These are phyloP conservation scores for Xylaria venustula DNA, from an alignment of 495 filamentous ascomycete species.

Conservation along the genomic window DNA sequence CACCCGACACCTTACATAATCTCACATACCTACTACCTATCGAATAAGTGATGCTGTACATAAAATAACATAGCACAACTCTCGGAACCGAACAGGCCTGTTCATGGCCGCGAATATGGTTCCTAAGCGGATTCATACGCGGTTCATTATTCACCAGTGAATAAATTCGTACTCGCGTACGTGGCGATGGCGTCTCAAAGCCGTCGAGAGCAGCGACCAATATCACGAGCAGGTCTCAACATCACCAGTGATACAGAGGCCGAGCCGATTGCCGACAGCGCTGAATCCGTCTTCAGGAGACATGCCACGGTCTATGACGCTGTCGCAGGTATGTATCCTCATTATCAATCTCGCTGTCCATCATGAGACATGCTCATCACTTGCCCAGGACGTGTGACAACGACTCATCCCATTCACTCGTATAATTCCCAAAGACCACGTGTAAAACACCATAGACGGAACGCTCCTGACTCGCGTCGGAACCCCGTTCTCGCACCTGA, in stretches of 20 bases:
- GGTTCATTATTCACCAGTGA: too few relatives aligned
- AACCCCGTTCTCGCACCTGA: conserved; percentile 62
- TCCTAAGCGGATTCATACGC: too few relatives aligned
- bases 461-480: conserved; percentile 48
- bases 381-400: conserved; percentile 46
- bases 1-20: neutral
- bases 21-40: neutral
- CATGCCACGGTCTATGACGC: conserved; percentile 72
- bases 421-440: neutral
- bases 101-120: conserved; percentile 3
- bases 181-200: conserved; percentile 21
- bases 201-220: neutral
- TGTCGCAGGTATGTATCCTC: conserved; percentile 59
- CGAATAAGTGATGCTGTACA: neutral
- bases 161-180: too few relatives aligned
- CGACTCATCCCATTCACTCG: conserved; percentile 18
- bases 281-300: conserved; percentile 10
- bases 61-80: neutral
- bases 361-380: neutral
- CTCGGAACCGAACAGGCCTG: neutral
- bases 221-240: neutral
- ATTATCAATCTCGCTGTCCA: neutral
- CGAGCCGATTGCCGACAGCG: neutral
- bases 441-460: conserved; percentile 40
- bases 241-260: conserved; percentile 12